Evolutionary conservation across 2,329 filamentous ascomycete genomes (phyloP).

Genomic region (Neonectria faginata): DNA sequence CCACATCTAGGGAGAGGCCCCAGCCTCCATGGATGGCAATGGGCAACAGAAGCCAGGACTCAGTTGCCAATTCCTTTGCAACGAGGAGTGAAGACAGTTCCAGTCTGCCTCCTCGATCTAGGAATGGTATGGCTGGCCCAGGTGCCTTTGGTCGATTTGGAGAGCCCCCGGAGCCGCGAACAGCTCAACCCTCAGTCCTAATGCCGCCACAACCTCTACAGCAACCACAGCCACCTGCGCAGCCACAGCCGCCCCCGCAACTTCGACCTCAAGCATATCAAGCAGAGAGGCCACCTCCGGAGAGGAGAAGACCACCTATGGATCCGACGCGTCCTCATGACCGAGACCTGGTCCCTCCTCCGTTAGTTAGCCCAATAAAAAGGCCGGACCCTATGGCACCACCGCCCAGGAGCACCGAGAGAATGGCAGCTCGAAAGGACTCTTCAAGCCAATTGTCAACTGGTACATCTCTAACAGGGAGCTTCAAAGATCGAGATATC

Average conservation of each 20-base stretch:
- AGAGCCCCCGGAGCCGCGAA: slow-evolving; percentile 44
- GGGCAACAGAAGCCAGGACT: slow-evolving; percentile 69
- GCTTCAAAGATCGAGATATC: slow-evolving; percentile 51
- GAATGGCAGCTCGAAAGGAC: slow-evolving; percentile 61
- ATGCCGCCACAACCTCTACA: slow-evolving; percentile 40
- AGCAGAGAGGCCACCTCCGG: slow-evolving; percentile 64
- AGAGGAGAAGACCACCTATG: slow-evolving; percentile 75
- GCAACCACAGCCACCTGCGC: slow-evolving; percentile 40
- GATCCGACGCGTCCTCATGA: slow-evolving; percentile 67
- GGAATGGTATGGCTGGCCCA: slow-evolving; percentile 60
- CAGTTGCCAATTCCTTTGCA: slow-evolving; percentile 60
- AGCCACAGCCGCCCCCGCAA: slow-evolving; percentile 45
- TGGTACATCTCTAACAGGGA: slow-evolving; percentile 46
- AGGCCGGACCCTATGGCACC: slow-evolving; percentile 60
- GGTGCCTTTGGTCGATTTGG: slow-evolving; percentile 55
- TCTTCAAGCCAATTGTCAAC: slow-evolving; percentile 48
- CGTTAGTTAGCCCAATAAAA: slow-evolving; percentile 64
- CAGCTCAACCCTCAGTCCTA: slow-evolving; percentile 29
- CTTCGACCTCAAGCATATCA: slow-evolving; percentile 45
- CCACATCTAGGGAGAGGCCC: slow-evolving; percentile 54
- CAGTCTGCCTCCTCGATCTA: slow-evolving; percentile 64
- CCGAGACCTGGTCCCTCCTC: slow-evolving; percentile 68
- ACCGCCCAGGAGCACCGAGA: slow-evolving; percentile 63
- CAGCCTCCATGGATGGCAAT: slow-evolving; percentile 60
- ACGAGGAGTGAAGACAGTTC: slow-evolving; percentile 63